These are phyloP conservation scores for Vaccinium macrocarpon DNA, from an alignment of 148 eudicot genomes.

Conservation along the genomic window DNA sequence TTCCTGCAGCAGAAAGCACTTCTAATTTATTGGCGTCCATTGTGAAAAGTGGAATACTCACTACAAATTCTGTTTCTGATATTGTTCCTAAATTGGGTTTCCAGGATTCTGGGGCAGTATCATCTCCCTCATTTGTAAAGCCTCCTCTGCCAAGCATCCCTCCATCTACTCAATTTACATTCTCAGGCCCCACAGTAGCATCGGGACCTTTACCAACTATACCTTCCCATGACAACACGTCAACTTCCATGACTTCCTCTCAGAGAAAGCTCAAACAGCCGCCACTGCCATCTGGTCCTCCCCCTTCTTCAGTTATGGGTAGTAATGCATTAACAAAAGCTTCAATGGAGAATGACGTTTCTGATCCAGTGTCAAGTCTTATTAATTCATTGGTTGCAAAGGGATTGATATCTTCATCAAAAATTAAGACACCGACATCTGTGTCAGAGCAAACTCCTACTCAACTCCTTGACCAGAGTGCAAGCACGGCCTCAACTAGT, in stretches of 20 bases:
- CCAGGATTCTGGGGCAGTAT: constrained; percentile 16
- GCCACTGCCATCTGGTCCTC: constrained; percentile 32
- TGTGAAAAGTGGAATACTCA: constrained; percentile 47
- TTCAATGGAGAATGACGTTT: constrained; percentile 31
- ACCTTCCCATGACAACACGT: constrained; percentile 23
- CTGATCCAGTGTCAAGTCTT: constrained; percentile 66
- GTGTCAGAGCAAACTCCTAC: constrained; percentile 17
- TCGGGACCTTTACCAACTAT: constrained; percentile 17
- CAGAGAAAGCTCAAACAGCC: constrained; percentile 42
- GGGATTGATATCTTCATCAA: constrained; percentile 77
- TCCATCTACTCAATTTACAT: constrained; percentile 24
- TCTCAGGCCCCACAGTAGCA: constrained; percentile 21
- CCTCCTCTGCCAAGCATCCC: constrained; percentile 35
- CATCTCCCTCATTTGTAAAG: constrained; percentile 24
- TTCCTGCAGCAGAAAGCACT: constrained; percentile 37
- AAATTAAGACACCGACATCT: constrained; percentile 40
- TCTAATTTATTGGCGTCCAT: constrained; percentile 63
- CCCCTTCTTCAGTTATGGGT: constrained; percentile 29
- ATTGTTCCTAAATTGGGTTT: constrained; percentile 14
- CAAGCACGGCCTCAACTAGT: constrained; percentile 25
- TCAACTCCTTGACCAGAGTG: constrained; percentile 25
- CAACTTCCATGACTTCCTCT: constrained; percentile 20
- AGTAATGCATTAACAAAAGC: constrained; percentile 30
- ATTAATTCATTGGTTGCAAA: constrained; percentile 74
- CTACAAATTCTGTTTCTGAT: constrained; percentile 29